Conservation (phyloP, 805 yeast species). For the Candida anglica region DNA sequence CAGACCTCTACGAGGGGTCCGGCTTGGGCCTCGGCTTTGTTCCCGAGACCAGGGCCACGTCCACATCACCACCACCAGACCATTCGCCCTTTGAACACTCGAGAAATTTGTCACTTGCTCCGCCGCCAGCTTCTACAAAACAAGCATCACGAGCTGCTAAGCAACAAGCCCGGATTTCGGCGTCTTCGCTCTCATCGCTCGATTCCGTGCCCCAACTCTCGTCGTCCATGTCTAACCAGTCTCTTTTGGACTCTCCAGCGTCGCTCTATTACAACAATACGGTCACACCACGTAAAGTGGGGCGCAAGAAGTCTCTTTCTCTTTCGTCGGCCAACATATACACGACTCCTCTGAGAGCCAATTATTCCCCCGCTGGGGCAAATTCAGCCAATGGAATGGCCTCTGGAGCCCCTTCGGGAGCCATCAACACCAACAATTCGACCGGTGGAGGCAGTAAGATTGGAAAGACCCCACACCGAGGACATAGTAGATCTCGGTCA, state of each 20-base stretch:
- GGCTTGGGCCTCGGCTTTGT: slow-evolving; percentile 4
- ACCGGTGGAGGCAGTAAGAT: slow-evolving; percentile 22
- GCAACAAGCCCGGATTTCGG: slow-evolving; percentile 13
- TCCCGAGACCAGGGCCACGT: not conserved
- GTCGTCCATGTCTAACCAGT: slow-evolving; percentile 32
- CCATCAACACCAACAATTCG: no score
- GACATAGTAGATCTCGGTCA: slow-evolving; percentile 40
- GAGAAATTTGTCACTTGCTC: slow-evolving; percentile 3
- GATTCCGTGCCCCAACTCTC: slow-evolving; percentile 35
- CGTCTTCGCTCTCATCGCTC: slow-evolving; percentile 23
- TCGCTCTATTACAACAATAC: slow-evolving; percentile 15
- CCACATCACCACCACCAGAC: not conserved
- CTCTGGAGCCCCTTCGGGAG: no score
- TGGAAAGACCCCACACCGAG: slow-evolving; percentile 34
- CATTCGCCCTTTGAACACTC: slow-evolving; percentile 1
- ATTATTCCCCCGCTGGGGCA: slow-evolving; percentile 1
- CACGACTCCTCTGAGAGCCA: slow-evolving; percentile 32
- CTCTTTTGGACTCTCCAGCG: slow-evolving; percentile 28
- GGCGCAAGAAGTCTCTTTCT: slow-evolving; percentile 32
- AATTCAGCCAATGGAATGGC: no score
- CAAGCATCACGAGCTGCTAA: not conserved
- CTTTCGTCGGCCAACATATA: slow-evolving; percentile 22
- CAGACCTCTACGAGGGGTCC: slow-evolving; percentile 1
- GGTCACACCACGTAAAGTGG: slow-evolving; percentile 31
- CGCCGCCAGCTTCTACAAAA: no score